phyloP scores from a whole-genome alignment of 108 stramenopile genomes.

The Aurantiochytrium sp. region DNA sequence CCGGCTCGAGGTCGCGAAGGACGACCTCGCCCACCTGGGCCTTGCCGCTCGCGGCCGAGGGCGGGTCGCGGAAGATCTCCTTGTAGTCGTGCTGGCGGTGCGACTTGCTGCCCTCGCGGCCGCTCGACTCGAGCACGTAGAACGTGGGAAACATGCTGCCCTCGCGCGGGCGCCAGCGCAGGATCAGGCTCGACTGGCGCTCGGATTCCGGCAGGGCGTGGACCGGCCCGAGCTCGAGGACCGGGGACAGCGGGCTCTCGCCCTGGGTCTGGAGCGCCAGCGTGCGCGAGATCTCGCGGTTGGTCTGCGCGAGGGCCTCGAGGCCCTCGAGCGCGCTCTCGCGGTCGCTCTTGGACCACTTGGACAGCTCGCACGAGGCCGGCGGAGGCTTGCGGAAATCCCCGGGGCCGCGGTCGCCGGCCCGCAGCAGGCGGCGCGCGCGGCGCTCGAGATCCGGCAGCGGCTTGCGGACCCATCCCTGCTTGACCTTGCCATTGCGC shows the following conservation, averaged over 20 bases:
- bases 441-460: neutral
- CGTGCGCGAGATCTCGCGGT: neutral
- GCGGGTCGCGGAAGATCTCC: neutral
- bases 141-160: neutral
- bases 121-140: neutral
- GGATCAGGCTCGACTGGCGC: neutral
- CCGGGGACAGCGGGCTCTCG: neutral
- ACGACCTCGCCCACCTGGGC: neutral
- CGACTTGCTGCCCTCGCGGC: neutral
- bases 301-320: neutral
- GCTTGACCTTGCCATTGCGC: neutral
- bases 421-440: neutral
- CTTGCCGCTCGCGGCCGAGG: neutral
- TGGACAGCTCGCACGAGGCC: neutral
- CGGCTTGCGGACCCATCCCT: neutral
- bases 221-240: neutral
- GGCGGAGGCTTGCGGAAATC: neutral
- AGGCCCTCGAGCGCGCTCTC: neutral
- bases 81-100: conserved; percentile 23
- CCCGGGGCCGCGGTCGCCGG: neutral
- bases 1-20: neutral
- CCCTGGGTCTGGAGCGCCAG: neutral
- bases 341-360: neutral
- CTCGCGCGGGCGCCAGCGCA: conserved; percentile 9
- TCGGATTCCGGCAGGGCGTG: neutral